These are phyloP conservation scores for Saccharomycopsis fodiens DNA, from an alignment of 805 yeast species.

Conservation along the genomic window DNA sequence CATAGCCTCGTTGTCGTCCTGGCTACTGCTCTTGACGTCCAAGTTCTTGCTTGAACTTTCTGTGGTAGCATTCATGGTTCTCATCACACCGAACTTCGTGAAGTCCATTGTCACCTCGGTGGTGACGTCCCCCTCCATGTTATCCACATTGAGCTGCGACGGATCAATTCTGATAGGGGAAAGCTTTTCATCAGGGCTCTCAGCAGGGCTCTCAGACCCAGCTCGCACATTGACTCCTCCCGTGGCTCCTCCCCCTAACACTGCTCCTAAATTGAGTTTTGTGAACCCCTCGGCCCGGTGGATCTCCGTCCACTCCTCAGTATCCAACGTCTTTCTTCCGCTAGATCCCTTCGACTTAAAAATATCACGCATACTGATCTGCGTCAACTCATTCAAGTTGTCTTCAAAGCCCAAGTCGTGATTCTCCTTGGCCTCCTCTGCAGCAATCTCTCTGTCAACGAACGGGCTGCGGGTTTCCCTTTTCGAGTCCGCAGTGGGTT, in stretches of 20 bases:
- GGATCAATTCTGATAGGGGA: neutral
- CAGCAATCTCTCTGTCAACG: slow-evolving; percentile 7
- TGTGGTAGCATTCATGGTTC: neutral
- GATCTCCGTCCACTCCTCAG: slow-evolving; percentile 1
- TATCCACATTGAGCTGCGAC: neutral
- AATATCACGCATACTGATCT: slow-evolving; percentile 13
- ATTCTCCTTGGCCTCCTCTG: slow-evolving; percentile 23
- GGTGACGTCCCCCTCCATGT: slow-evolving; percentile 10
- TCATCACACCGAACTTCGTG: neutral
- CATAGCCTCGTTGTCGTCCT: slow-evolving; percentile 3
- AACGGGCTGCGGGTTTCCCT: slow-evolving; percentile 20
- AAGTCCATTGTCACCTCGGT: slow-evolving; percentile 21
- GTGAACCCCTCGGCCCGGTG: neutral
- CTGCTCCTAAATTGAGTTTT: slow-evolving; percentile 3
- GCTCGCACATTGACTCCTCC: neutral
- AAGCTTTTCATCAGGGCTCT: no score
- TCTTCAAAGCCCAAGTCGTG: slow-evolving; percentile 5
- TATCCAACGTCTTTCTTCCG: slow-evolving; percentile 8
- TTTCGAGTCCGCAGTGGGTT: slow-evolving; percentile 13
- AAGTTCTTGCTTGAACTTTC: neutral
- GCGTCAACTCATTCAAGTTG: slow-evolving; percentile 21
- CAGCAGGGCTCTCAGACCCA: no score
- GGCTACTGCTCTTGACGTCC: neutral
- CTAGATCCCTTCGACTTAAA: slow-evolving; percentile 13
- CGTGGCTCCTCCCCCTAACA: neutral